Percentiles rank a stretch among this genome's conserved stretches.
Evolutionary conservation across 768 basidiomycete genomes (phyloP).

Genomic region (Agaricus blazei): DNA sequence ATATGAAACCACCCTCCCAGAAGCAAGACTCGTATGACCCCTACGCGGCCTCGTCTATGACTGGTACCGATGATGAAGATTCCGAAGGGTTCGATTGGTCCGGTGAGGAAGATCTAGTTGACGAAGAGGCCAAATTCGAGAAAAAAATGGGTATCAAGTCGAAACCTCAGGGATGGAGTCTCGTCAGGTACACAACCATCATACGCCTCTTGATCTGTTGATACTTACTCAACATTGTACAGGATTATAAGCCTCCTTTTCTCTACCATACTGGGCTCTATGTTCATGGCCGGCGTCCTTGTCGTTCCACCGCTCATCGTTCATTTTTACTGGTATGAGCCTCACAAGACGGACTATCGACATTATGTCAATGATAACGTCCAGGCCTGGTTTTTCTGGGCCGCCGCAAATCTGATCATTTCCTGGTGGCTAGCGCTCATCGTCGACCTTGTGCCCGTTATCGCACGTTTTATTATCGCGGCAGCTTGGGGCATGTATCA

Average conservation of each 20-base stretch:
- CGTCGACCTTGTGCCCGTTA: constrained; percentile 60
- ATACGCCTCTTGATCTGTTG: background rate
- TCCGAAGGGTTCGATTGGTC: constrained; percentile 72
- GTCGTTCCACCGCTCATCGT: constrained; percentile 58
- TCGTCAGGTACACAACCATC: constrained; percentile 40
- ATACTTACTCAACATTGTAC: background rate
- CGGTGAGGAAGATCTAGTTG: constrained; percentile 69
- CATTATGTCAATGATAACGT: constrained; percentile 60
- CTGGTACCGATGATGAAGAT: constrained; percentile 55
- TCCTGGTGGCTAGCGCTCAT: constrained; percentile 77
- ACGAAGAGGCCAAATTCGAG: constrained; percentile 64
- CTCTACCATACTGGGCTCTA: constrained; percentile 70
- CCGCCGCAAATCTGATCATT: constrained; percentile 68
- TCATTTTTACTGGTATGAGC: constrained; percentile 68
- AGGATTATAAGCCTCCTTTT: constrained; percentile 61
- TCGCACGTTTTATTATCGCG: constrained; percentile 48
- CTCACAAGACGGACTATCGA: constrained; percentile 49
- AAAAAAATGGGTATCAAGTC: constrained; percentile 49
- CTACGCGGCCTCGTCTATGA: constrained; percentile 35
- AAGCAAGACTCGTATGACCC: constrained; percentile 25
- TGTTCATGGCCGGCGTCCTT: constrained; percentile 56
- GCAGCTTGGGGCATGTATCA: constrained; percentile 73
- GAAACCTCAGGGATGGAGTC: constrained; percentile 43
- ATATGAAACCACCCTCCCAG: constrained; percentile 22
- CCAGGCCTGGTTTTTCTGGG: constrained; percentile 80